Conservation (phyloP, 139 green algal species). For the Picochlorum sp. region DNA sequence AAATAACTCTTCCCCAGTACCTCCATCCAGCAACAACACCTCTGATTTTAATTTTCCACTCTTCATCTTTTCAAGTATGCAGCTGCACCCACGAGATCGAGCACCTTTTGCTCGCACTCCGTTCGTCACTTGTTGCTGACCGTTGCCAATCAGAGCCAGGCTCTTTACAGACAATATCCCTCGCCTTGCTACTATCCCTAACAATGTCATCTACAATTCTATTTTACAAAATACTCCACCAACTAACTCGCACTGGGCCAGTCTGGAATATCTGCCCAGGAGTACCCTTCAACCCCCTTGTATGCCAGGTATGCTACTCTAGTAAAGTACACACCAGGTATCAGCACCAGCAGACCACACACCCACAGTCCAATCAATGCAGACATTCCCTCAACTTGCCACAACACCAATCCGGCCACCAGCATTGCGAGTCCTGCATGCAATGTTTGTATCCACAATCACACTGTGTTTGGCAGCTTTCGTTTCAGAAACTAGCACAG, state of each 20-base stretch:
- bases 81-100: no score
- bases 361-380: slow-evolving; percentile 22
- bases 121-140: no score
- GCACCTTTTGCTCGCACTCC: no score
- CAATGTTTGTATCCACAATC: neutral
- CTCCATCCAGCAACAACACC: neutral
- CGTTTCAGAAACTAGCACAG: no score
- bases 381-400: slow-evolving; percentile 10
- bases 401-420: slow-evolving; percentile 19
- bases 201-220: no score
- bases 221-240: no score
- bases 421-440: slow-evolving; percentile 3
- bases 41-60: no score
- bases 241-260: no score
- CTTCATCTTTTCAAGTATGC: no score
- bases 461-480: neutral
- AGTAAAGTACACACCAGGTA: slow-evolving; percentile 22
- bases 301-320: slow-evolving; percentile 18
- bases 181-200: no score
- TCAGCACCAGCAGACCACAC: slow-evolving; percentile 22
- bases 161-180: no score
- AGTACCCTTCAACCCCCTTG: slow-evolving; percentile 8
- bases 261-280: slow-evolving; percentile 22
- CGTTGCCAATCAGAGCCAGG: no score
- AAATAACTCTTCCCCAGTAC: neutral